A percentile compares a stretch with the other conserved stretches of the same genome.
These are phyloP conservation scores for Zygnema cylindricum DNA, from an alignment of 139 green algal genomes.

Conservation along the genomic window DNA sequence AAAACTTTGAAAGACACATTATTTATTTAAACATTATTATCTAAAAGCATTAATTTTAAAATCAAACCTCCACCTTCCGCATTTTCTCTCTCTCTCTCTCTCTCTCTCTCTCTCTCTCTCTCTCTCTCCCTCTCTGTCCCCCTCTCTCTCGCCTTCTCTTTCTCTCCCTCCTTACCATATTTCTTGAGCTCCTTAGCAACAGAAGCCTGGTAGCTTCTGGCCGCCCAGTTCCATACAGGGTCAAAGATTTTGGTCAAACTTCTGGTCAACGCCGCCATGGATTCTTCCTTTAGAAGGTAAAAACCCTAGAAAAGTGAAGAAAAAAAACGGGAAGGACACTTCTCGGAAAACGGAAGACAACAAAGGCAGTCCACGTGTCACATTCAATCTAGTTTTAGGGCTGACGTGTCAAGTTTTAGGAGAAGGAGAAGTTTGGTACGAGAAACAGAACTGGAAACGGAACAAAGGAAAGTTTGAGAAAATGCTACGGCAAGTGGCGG, in stretches of 20 bases:
- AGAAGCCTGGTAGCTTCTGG: constrained; percentile 43
- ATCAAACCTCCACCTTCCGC: too few relatives aligned
- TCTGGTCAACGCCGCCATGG: background rate
- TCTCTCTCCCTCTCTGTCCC: too few relatives aligned
- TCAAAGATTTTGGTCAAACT: constrained; percentile 34
- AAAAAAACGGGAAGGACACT: background rate
- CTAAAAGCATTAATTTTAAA: too few relatives aligned
- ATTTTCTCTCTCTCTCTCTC: too few relatives aligned
- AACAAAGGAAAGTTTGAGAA: too few relatives aligned
- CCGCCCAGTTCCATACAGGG: constrained; percentile 50
- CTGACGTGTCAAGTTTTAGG: background rate
- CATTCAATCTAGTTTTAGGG: background rate
- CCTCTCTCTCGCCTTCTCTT: too few relatives aligned
- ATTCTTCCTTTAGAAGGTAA: background rate
- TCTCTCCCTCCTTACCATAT: constrained; percentile 46
- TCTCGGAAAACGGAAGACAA: background rate
- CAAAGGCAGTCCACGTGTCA: background rate
- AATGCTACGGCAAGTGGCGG: too few relatives aligned
- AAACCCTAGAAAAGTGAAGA: background rate
- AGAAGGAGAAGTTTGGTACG: too few relatives aligned
- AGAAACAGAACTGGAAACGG: too few relatives aligned
- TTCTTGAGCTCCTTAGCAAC: constrained; percentile 48
- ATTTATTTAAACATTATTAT: too few relatives aligned
- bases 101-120: too few relatives aligned
- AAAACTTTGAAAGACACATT: too few relatives aligned